These are phyloP conservation scores for Purshia tridentata DNA, from an alignment of 306 rosid species.

Conservation along the genomic window DNA sequence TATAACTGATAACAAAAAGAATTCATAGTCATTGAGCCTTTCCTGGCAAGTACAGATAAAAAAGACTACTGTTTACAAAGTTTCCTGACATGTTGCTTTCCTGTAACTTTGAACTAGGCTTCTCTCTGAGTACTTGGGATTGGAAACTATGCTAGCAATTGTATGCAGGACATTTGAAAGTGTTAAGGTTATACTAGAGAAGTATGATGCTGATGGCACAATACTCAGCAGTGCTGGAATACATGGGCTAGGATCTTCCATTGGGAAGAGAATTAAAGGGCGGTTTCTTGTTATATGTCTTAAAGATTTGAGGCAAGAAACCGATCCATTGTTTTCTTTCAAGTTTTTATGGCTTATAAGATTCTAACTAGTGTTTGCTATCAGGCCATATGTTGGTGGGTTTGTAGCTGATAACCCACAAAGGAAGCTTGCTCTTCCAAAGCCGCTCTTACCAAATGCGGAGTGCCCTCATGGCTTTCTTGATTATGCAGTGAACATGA, in stretches of 20 bases:
- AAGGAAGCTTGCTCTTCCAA: conserved; percentile 66
- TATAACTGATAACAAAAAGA: background rate
- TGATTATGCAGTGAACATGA: conserved; percentile 84
- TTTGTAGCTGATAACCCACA: conserved; percentile 62
- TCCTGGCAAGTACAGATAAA: background rate
- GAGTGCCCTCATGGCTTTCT: conserved; percentile 73
- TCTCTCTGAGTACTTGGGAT: conserved; percentile 72
- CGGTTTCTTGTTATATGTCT: conserved; percentile 69
- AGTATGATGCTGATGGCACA: conserved; percentile 55
- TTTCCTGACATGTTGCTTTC: conserved; percentile 12
- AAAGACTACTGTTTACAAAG: background rate
- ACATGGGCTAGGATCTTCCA: conserved; percentile 66
- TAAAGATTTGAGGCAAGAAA: conserved; percentile 70
- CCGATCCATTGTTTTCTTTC: conserved; percentile 13
- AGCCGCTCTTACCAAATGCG: conserved; percentile 69
- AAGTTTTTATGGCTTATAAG: background rate
- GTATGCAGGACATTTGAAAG: conserved; percentile 70
- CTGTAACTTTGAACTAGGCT: conserved; percentile 43
- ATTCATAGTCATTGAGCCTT: background rate
- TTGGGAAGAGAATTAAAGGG: conserved; percentile 59
- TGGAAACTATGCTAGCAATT: conserved; percentile 75
- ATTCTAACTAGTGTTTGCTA: conserved; percentile 19
- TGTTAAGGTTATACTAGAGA: conserved; percentile 65
- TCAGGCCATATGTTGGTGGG: conserved; percentile 74
- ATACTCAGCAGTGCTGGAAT: conserved; percentile 53